Conservation (phyloP, 495 filamentous ascomycete genomes). For the Neurospora sp. region DNA sequence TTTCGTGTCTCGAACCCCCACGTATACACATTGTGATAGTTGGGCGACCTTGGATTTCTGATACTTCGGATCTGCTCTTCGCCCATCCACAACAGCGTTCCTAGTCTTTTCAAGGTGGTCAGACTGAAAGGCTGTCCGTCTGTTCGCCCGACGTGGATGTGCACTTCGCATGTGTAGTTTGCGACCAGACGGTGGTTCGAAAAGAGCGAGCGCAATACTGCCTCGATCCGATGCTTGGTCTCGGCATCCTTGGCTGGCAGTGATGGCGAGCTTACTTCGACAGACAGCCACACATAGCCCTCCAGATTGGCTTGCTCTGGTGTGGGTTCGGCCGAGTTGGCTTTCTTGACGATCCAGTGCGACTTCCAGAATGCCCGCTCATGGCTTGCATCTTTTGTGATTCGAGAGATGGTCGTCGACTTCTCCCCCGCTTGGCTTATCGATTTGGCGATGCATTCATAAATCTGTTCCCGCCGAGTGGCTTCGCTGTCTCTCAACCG, state of each 20-base stretch:
- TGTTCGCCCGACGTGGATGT: constrained; percentile 20
- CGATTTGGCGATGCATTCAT: constrained; percentile 9
- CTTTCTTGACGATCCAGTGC: constrained; percentile 25
- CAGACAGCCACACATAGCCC: constrained; percentile 18
- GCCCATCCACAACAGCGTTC: constrained; percentile 19
- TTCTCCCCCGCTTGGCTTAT: constrained; percentile 10
- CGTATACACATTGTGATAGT: constrained; percentile 20
- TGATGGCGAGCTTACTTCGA: constrained; percentile 23
- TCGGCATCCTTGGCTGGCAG: constrained; percentile 7
- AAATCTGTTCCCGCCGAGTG: constrained; percentile 2
- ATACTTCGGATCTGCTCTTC: constrained; percentile 23
- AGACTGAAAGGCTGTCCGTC: constrained; percentile 17
- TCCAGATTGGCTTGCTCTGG: constrained; percentile 4
- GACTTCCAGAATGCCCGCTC: constrained; percentile 19
- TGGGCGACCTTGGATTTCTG: constrained; percentile 20
- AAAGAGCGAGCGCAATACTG: constrained; percentile 10
- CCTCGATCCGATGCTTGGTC: constrained; percentile 5
- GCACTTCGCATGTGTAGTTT: constrained; percentile 24
- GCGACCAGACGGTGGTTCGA: constrained; percentile 11
- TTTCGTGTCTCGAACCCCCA: constrained; percentile 20
- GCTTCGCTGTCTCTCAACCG: not conserved
- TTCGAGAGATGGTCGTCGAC: constrained; percentile 9
- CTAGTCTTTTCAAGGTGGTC: constrained; percentile 18
- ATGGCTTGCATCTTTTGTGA: not conserved
- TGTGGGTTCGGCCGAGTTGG: constrained; percentile 17